phyloP scores from a whole-genome alignment of 169 alveolate species.

The Babesia ovis region DNA sequence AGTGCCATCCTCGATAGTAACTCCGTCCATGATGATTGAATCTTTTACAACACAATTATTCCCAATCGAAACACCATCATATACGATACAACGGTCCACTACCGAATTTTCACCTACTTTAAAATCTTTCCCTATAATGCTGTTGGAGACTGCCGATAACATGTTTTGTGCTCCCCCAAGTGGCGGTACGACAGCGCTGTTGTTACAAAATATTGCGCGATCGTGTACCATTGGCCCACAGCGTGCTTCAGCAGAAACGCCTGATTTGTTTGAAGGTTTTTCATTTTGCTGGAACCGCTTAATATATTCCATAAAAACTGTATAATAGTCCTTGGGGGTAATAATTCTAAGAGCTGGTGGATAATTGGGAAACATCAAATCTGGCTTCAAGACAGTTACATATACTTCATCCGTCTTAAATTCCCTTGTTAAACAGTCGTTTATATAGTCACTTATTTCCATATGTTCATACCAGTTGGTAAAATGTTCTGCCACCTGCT shows the following conservation, averaged over 20 bases:
- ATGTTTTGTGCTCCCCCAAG: neutral
- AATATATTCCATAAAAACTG: constrained; percentile 37
- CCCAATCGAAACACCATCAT: constrained; percentile 30
- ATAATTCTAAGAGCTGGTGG: constrained; percentile 48
- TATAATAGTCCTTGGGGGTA: constrained; percentile 51
- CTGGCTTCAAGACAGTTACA: constrained; percentile 11
- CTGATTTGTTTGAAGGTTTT: neutral
- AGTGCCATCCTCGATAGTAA: constrained; percentile 17
- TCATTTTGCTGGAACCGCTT: constrained; percentile 14
- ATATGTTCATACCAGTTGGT: constrained; percentile 39
- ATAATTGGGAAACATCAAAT: constrained; percentile 35
- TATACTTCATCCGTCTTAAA: constrained; percentile 46
- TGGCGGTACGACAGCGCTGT: constrained; percentile 33
- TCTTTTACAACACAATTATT: constrained; percentile 18
- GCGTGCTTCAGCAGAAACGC: neutral
- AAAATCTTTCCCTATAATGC: constrained; percentile 28
- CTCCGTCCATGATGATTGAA: constrained; percentile 59
- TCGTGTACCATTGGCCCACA: constrained; percentile 34
- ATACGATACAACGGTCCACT: constrained; percentile 29
- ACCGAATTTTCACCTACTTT: constrained; percentile 21
- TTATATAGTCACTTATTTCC: constrained; percentile 26
- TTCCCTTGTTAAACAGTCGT: constrained; percentile 35
- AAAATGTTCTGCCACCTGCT: constrained; percentile 30
- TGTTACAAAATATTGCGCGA: constrained; percentile 9
- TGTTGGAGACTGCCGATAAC: constrained; percentile 13